phyloP scores from a whole-genome alignment of 768 basidiomycete species.

The Psilocybe tampanensis region DNA sequence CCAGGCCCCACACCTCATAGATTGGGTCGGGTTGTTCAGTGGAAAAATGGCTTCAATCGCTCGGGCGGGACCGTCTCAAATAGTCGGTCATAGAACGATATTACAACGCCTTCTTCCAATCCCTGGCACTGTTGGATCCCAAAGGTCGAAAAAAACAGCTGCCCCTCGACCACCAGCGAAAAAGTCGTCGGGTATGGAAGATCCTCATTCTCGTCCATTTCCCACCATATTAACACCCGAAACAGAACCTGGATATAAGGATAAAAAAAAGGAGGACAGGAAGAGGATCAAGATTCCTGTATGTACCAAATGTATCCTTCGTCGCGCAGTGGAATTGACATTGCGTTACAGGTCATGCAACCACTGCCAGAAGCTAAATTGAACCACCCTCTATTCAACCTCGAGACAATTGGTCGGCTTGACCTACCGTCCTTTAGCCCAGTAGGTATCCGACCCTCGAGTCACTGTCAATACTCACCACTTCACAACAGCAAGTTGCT shows the following conservation, averaged over 20 bases:
- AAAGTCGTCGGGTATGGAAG: conserved; percentile 4
- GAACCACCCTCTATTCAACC: conserved; percentile 8
- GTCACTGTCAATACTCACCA: too few relatives aligned
- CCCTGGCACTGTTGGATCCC: conserved; percentile 5
- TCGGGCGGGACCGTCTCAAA: conserved; percentile 21
- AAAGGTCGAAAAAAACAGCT: too few relatives aligned
- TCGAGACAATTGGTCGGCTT: conserved; percentile 1
- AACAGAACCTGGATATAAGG: conserved; percentile 21
- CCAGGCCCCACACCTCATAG: neutral
- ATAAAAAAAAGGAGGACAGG: conserved; percentile 1
- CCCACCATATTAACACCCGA: neutral
- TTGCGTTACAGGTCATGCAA: conserved; percentile 7
- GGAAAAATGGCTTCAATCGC: conserved; percentile 14
- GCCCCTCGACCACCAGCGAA: too few relatives aligned
- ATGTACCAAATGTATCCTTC: neutral
- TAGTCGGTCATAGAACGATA: conserved; percentile 3
- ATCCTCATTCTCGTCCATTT: neutral
- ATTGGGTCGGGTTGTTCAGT: neutral
- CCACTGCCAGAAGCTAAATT: conserved; percentile 7
- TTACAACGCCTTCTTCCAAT: conserved; percentile 11
- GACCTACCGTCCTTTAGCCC: conserved; percentile 9
- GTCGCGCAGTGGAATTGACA: neutral
- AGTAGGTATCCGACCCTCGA: conserved; percentile 6
- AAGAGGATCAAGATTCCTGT: conserved; percentile 15
- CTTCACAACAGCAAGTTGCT: conserved; percentile 19